These are phyloP conservation scores for Linum usitatissimum DNA, from an alignment of 345 rosid genomes.

Conservation along the genomic window DNA sequence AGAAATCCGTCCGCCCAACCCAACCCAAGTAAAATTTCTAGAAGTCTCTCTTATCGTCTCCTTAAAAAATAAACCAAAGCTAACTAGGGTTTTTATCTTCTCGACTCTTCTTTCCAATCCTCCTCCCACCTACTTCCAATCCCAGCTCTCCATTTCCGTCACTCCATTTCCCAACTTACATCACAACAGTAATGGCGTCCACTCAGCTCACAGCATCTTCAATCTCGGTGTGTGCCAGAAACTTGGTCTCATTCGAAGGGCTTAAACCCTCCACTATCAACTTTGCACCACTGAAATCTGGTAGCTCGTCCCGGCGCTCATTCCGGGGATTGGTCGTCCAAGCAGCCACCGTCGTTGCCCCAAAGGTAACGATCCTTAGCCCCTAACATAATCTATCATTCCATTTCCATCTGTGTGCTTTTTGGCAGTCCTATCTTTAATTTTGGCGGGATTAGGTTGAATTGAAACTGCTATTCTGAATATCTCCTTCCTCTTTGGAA, in stretches of 20 bases:
- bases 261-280: conserved; percentile 44
- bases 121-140: too few relatives aligned
- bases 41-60: too few relatives aligned
- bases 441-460: background rate
- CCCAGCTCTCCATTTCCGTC: too few relatives aligned
- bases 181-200: conserved; percentile 43
- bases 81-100: too few relatives aligned
- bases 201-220: conserved; percentile 53
- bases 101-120: too few relatives aligned
- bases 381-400: background rate
- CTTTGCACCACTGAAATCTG: conserved; percentile 34
- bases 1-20: too few relatives aligned
- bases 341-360: conserved; percentile 83
- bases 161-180: too few relatives aligned
- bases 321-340: conserved; percentile 52
- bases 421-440: too few relatives aligned
- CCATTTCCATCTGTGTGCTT: too few relatives aligned
- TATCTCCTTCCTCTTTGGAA: background rate
- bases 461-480: background rate
- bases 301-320: conserved; percentile 26
- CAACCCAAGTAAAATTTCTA: too few relatives aligned
- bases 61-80: too few relatives aligned
- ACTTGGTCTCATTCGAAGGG: conserved; percentile 50
- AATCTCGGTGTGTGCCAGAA: conserved; percentile 38
- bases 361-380: conserved; percentile 42